phyloP scores from a whole-genome alignment of 2,329 filamentous ascomycete genomes.

The Exophiala dermatitidis region DNA sequence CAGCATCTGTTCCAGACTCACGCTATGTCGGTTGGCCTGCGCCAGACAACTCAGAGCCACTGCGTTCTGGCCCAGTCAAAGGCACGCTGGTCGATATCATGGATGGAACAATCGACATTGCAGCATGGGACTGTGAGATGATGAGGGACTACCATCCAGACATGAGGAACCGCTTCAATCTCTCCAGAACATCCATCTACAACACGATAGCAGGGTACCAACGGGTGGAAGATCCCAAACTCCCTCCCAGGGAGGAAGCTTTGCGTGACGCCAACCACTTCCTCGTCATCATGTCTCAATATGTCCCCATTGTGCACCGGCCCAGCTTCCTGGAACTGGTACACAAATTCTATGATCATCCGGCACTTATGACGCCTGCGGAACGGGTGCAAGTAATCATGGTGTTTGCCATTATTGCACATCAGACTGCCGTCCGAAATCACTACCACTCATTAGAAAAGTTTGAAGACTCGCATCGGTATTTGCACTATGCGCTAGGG shows the following conservation, averaged over 20 bases:
- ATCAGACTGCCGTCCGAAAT: conserved; percentile 68
- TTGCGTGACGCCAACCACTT: conserved; percentile 68
- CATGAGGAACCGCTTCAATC: conserved; percentile 53
- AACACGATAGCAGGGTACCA: conserved; percentile 57
- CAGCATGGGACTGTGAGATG: conserved; percentile 60
- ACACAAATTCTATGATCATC: conserved; percentile 62
- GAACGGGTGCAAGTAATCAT: conserved; percentile 69
- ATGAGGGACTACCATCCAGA: conserved; percentile 42
- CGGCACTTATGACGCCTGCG: conserved; percentile 54
- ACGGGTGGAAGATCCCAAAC: conserved; percentile 46
- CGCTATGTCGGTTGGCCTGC: conserved; percentile 25
- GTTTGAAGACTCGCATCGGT: conserved; percentile 58
- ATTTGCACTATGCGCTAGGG: conserved; percentile 68
- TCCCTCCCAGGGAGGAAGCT: conserved; percentile 59
- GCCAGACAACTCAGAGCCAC: conserved; percentile 12
- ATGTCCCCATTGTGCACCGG: conserved; percentile 69
- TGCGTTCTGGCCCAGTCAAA: conserved; percentile 42
- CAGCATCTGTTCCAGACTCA: conserved; percentile 16
- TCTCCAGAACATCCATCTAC: conserved; percentile 64
- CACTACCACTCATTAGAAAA: conserved; percentile 49
- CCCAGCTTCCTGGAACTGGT: conserved; percentile 64
- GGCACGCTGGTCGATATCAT: conserved; percentile 71
- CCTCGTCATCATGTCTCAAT: conserved; percentile 64
- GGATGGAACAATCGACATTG: conserved; percentile 65
- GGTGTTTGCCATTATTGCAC: conserved; percentile 70